Percentiles rank a stretch among this genome's conserved stretches.
Conservation (phyloP, 2,329 filamentous ascomycete species). For the Byssoonygena ceratinophila region DNA sequence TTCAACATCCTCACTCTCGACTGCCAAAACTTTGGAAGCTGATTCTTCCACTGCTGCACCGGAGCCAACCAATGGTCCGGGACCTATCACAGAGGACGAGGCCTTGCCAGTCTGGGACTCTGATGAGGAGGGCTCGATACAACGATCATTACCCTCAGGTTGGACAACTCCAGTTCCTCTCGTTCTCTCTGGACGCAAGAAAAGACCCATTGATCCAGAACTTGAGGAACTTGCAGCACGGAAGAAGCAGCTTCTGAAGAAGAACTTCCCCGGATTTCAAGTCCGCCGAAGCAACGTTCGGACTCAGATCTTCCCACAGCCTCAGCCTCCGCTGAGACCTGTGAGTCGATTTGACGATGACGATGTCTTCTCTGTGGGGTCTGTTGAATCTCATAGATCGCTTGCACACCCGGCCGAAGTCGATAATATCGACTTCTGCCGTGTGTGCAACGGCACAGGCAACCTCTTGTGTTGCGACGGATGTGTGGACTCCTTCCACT, state of each 20-base stretch:
- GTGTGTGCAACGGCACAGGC: slow-evolving; percentile 71
- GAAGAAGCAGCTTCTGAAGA: slow-evolving; percentile 17
- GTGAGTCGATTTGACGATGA: background rate
- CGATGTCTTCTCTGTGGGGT: slow-evolving; percentile 2
- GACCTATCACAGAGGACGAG: slow-evolving; percentile 19
- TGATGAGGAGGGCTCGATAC: slow-evolving; percentile 14
- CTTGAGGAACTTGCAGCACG: slow-evolving; percentile 24
- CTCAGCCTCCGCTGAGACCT: background rate
- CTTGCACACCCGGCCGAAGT: slow-evolving; percentile 16
- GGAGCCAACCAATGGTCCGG: slow-evolving; percentile 13
- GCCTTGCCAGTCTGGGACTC: slow-evolving; percentile 22
- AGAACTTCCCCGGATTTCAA: slow-evolving; percentile 12
- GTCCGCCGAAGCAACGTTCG: slow-evolving; percentile 11
- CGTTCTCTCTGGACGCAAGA: slow-evolving; percentile 22
- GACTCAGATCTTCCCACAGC: slow-evolving; percentile 9
- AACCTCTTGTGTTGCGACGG: slow-evolving; percentile 88
- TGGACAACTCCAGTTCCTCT: slow-evolving; percentile 14
- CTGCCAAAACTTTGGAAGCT: slow-evolving; percentile 30
- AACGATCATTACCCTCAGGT: background rate
- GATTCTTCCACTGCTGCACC: slow-evolving; percentile 23
- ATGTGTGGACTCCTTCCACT: slow-evolving; percentile 82
- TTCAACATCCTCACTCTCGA: slow-evolving; percentile 30
- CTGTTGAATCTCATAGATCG: slow-evolving; percentile 3
- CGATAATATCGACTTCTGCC: slow-evolving; percentile 85
- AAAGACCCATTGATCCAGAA: slow-evolving; percentile 24